Evolutionary conservation across 108 stramenopile genomes (phyloP).

Genomic region (Pseudonitzschia multistriata): DNA sequence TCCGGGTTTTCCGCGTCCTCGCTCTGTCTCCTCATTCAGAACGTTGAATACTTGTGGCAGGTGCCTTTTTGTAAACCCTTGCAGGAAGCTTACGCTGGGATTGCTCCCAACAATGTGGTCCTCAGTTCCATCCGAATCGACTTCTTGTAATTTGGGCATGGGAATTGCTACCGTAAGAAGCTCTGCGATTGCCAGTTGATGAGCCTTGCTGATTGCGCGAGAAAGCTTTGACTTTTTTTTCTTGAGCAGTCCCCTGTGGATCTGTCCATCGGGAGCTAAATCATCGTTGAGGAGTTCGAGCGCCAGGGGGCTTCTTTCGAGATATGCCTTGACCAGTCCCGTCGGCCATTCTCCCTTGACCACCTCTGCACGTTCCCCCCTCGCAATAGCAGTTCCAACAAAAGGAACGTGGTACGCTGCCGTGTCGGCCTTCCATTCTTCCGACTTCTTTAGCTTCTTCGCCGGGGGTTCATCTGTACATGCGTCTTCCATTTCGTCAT

Average conservation of each 20-base stretch:
- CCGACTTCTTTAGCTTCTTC: conserved; percentile 45
- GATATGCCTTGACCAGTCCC: conserved; percentile 74
- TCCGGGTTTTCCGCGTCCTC: conserved; percentile 40
- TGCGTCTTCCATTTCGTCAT: conserved; percentile 23
- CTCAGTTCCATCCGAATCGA: not conserved
- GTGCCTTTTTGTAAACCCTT: conserved; percentile 50
- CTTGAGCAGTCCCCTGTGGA: conserved; percentile 40
- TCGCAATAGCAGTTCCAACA: conserved; percentile 76
- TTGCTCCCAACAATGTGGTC: conserved; percentile 4
- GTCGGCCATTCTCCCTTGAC: conserved; percentile 66
- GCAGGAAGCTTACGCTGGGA: conserved; percentile 33
- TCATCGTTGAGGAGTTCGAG: conserved; percentile 63
- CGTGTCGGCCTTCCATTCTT: conserved; percentile 73
- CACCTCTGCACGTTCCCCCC: conserved; percentile 45
- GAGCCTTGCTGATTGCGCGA: conserved; percentile 37
- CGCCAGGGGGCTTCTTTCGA: conserved; percentile 64
- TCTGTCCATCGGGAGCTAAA: conserved; percentile 43
- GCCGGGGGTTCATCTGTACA: conserved; percentile 21
- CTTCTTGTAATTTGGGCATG: conserved; percentile 28
- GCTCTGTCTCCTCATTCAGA: conserved; percentile 39
- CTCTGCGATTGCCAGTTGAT: conserved; percentile 44
- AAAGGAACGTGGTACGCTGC: conserved; percentile 78
- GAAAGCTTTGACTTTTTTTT: conserved; percentile 35
- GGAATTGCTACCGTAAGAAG: conserved; percentile 57
- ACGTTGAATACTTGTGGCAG: conserved; percentile 47